Evolutionary conservation across 108 stramenopile genomes (phyloP), one percentile per base, ranked within the genome.

Genomic region (Pelagomonas calceolata): DNA sequence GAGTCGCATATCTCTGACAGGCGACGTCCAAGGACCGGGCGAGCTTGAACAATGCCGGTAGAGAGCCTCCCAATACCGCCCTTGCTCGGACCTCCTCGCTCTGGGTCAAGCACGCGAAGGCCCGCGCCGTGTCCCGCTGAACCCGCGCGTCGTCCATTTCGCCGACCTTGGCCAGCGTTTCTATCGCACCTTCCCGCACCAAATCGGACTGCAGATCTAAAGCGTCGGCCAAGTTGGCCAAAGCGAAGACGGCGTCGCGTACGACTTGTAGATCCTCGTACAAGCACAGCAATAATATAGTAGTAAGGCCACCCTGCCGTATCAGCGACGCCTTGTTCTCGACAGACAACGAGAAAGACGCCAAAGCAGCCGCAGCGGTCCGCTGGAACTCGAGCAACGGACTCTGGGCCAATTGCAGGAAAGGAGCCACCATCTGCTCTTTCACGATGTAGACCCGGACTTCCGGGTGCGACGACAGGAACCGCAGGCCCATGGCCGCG

Each of bases 321-420:
- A 89, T 76, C 33, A 91, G 71, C 73, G 79, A 73, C 35, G 81
- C 79, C 66, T 79, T 85, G 76, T 89, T 90, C 72, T 82, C 77
- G 66, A 85, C 75, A 74, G 78, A 84, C 35, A 88, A 70, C 29
- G 87, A 84, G 84, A 91, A 88, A 51, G 82, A 78, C 39, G 88
- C 85, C 37, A 91, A 80, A 14, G 91, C 83, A 36, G 89, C 86
- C 7, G 91, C 85, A n/a, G 88, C 87, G n/a, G 88, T 86, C 66
- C 91, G 85, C 77, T 87, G 87, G 74, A 81, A 91, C 68, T 91
- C 91, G 32, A 90, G 68, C 33, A 87, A 71, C 18, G 81, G 80
- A 34, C 83, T 82, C 66, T 78, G 76, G 29, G 88, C 88, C 16
- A 89, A 68, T 15, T 78, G 80, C 36, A 88, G 64, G 67, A 87